Evolutionary conservation across 139 green algal genomes (phyloP), one percentile per base, ranked within the genome.

Genomic region (Raphidocelis subcapitata): DNA sequence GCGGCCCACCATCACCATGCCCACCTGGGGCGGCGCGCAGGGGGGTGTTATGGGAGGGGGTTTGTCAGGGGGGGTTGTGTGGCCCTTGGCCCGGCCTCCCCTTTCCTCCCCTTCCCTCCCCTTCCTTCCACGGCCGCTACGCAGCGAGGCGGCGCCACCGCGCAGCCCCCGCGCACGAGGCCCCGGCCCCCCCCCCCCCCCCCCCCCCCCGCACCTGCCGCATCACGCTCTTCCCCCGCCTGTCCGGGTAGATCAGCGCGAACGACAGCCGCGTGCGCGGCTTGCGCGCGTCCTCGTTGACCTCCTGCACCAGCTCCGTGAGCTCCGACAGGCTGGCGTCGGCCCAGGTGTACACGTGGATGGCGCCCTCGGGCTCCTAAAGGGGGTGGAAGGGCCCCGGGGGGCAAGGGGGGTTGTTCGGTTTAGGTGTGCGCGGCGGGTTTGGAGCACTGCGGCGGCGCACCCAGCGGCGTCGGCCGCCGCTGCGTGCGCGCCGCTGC

Each of bases 261-360:
- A 98, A 98, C 12, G 83, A 89, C 16, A 98, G 72, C 3, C 87
- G 75, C 0, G 88, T 78, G 14, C 61, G 79, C 60, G 41, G 55
- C 33, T 26, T 35, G 49, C 60, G 47, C 26, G 70, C 70, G 35
- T 77, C 70, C 0, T 69, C 56, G 4, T 72, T 24, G 26, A 96
- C 90, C 65, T 96, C 88, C 74, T 95, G 92, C 1, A 98, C 82
- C 23, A 98, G 81, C 29, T 97, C 94, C 3, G 85, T 86, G n/a
- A 98, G 82, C 80, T 98, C 94, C 37, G 91, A 72, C 70, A 98
- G 81, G 2, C 86, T 93, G n/a, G 94, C 94, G 74, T 98, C 94
- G 75, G 83, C 84, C 94, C 94, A 98, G 0, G 94, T 98, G 90
- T 98, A 94, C 5, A 98, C 86, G 56, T 90, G 84, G n/a, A n/a